These are phyloP conservation scores for Crepidotus variabilis DNA, from an alignment of 768 basidiomycete species.

Conservation along the genomic window DNA sequence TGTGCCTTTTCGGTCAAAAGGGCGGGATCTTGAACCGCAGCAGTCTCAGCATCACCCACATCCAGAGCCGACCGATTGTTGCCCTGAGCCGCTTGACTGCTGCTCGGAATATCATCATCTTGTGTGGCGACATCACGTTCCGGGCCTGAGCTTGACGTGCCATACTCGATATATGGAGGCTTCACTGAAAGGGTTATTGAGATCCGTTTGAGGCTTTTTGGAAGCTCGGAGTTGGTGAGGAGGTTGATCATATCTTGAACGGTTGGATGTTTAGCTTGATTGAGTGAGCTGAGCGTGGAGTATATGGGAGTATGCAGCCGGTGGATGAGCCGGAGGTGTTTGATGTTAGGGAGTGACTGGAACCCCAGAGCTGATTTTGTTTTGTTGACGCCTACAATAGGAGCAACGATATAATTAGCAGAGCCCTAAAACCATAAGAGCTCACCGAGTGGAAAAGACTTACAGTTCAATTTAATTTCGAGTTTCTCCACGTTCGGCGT, in stretches of 20 bases:
- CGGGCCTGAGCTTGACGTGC: neutral
- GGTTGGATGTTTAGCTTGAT: neutral
- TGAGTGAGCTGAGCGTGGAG: neutral
- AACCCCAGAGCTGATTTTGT: neutral
- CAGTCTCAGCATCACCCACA: neutral
- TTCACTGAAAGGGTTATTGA: conserved; percentile 6
- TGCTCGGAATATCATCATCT: neutral
- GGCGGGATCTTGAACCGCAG: neutral
- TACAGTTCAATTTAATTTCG: conserved; percentile 8
- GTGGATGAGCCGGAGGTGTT: conserved; percentile 7
- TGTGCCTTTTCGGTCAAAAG: neutral
- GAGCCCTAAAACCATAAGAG: neutral
- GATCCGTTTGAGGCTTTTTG: conserved; percentile 3
- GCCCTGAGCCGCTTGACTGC: neutral
- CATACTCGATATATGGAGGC: conserved; percentile 1
- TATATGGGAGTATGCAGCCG: conserved; percentile 4
- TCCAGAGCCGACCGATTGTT: neutral
- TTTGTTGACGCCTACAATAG: neutral
- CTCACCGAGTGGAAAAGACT: neutral
- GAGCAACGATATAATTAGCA: neutral
- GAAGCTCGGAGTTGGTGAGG: conserved; percentile 4
- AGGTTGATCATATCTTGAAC: conserved; percentile 7
- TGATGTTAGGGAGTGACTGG: neutral
- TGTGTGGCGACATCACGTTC: neutral
- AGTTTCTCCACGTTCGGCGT: conserved; percentile 10